Base-by-base conservation (phyloP, 345 rosid genomes). In the Salix exigua region DNA sequence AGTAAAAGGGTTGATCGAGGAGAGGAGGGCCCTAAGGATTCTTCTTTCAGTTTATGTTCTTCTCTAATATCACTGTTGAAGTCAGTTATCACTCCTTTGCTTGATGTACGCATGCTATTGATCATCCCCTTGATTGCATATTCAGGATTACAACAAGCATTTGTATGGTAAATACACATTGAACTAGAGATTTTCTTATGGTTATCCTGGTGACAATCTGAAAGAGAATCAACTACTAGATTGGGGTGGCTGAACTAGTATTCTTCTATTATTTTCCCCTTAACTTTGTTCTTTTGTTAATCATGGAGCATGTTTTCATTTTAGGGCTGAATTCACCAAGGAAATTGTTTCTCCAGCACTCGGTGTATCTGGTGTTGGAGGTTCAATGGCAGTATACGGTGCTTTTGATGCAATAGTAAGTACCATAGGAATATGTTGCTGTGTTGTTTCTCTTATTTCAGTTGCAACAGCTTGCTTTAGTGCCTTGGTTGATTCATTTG, bases 81-180 rank as follows among this genome's bases (percentile, higher is more conserved):
- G 85, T 84, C 85, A 73, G 88, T 92, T 72, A 87, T 90, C 68
- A 82, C 85, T 74, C 97, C 94, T 66, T 79, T 94, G 87, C 86
- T 89, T 46, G 92, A 92, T 70, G 21, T 73, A 65, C 86, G 94
- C 81, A 94, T 94, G 99, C 72, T 91, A 48, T 81, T 94, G 81
- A 82, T 91, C 78, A 85, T 92, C 58, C 99, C 97, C 37, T 93
- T 94, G 35, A 87, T 91, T 71, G 94, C 95, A 48, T 94, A 94
- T 82, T 92, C 97, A 72, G 99, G 97, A 80, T 79, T 92, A 73
- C 99, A 94, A 75, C 99, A 94, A 80, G 97, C 98, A 81, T 94
- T 92, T 87, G 97, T 92, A 50, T 92, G 99, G 99, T 92, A 89
- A 44, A 25, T 71, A 40, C 74, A 73, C 42, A 28, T 65, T 75